Evolutionary conservation across 768 basidiomycete species (phyloP), one percentile per base, ranked within the genome.

Genomic region (Galerina sulciceps): DNA sequence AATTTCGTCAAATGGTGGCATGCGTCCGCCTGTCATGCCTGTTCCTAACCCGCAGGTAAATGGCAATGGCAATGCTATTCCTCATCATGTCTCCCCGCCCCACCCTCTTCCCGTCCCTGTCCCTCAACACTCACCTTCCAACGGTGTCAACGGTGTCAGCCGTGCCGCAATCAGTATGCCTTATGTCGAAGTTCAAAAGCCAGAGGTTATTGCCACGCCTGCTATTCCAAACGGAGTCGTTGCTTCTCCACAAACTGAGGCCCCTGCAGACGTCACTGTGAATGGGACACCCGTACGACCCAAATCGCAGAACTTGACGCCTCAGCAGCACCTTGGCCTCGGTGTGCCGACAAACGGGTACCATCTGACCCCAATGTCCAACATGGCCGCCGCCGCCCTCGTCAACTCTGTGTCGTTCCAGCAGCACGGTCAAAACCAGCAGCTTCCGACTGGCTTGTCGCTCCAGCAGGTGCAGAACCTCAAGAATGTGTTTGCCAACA

Each of bases 401-500:
- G 65, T 78, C 20, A 83, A 64, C 45, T 50, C 58, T 47, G 63
- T 71, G 49, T 67, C 67, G 69, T 51, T 72, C 66, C 65, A 71
- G 71, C 72, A 75, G 36, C 53, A 60, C 60, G 58, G 69, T 65
- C 65, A 69, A 59, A 68, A 67, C 57, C 66, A 73, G 50, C 78
- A 75, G 45, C 72, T 73, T 4, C 76, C 75, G 2, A 53, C 55
- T 15, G 66, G 65, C 9, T 68, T 89, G 45, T 83, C 77, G 35
- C 58, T 75, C 17, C 88, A 89, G 59, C 86, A 88, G 64, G 74
- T 88, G 69, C 85, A 87, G 68, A 80, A 75, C 54, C 65, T 88
- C 41, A 87, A 88, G 71, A 72, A 81, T 9, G 84, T 81, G 3
- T 82, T 87, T 57, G 81, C 80, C 3, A 77, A 69, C 53, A 67